Percentiles rank a stretch among this genome's conserved stretches.
These are phyloP conservation scores for Alloascoidea africana DNA, from an alignment of 805 yeast species.

Conservation along the genomic window DNA sequence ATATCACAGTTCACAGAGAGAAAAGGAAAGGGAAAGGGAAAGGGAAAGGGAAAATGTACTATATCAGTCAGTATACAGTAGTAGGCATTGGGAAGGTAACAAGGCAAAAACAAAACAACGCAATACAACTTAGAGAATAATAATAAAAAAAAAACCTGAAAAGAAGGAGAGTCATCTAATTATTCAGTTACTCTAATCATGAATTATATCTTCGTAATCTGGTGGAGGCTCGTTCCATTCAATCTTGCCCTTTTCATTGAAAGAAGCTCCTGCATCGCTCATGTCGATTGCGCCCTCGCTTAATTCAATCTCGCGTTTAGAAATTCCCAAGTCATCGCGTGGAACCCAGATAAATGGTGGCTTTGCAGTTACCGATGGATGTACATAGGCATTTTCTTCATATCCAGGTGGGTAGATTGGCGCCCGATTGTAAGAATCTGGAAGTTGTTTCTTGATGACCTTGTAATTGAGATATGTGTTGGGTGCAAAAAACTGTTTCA, in stretches of 20 bases:
- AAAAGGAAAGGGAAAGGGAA: too few relatives aligned
- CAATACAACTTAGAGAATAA: too few relatives aligned
- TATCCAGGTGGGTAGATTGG: slow-evolving; percentile 23
- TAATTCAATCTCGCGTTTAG: slow-evolving; percentile 38
- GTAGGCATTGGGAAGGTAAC: too few relatives aligned
- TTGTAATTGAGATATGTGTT: slow-evolving; percentile 24
- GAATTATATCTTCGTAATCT: slow-evolving; percentile 37
- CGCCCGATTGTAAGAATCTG: slow-evolving; percentile 10
- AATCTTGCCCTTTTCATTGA: slow-evolving; percentile 34
- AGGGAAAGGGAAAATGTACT: too few relatives aligned
- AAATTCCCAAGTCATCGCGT: slow-evolving; percentile 51
- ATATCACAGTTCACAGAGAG: too few relatives aligned
- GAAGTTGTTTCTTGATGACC: slow-evolving; percentile 25
- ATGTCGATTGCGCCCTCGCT: slow-evolving; percentile 42
- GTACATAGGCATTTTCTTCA: slow-evolving; percentile 28
- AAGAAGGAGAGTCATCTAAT: too few relatives aligned
- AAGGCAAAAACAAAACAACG: too few relatives aligned
- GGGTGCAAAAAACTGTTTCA: slow-evolving; percentile 29
- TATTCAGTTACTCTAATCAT: too few relatives aligned
- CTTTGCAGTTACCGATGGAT: slow-evolving; percentile 40
- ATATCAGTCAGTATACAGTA: too few relatives aligned
- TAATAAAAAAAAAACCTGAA: too few relatives aligned
- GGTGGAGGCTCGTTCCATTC: slow-evolving; percentile 47
- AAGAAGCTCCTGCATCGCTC: slow-evolving; percentile 35
- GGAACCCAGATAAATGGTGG: slow-evolving; percentile 62